Evolutionary conservation across 371 early-diverging fungal genomes (phyloP).

Genomic region (Mucor saturninus): DNA sequence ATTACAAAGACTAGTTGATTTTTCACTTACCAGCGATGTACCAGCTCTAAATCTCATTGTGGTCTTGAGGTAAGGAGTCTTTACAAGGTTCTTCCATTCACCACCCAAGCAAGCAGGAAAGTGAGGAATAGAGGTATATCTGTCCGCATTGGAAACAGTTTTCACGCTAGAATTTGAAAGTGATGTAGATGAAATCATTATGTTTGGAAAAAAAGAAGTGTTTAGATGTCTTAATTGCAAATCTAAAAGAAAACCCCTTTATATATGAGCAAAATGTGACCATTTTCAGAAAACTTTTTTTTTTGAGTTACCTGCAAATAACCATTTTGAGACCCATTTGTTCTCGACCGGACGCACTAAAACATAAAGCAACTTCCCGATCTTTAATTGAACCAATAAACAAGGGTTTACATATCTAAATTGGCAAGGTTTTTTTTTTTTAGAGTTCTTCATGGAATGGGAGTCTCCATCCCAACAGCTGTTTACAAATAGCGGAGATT

Average conservation of each 20-base stretch:
- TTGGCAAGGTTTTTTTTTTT: too few species aligned
- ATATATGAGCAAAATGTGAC: conserved; percentile 3
- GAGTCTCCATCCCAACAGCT: too few species aligned
- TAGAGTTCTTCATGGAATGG: too few species aligned
- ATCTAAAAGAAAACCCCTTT: background rate
- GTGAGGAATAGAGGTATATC: conserved; percentile 37
- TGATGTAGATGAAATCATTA: conserved; percentile 25
- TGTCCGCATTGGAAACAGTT: background rate
- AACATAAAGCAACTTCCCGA: background rate
- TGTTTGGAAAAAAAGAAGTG: background rate
- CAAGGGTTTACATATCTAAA: too few species aligned
- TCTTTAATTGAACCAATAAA: background rate
- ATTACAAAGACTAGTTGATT: background rate
- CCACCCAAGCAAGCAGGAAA: conserved; percentile 41
- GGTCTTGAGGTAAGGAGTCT: conserved; percentile 32
- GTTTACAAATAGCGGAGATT: too few species aligned
- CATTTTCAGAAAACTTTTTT: conserved; percentile 1
- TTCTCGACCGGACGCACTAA: background rate
- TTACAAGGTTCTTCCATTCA: conserved; percentile 35
- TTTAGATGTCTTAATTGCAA: background rate
- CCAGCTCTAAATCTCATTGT: conserved; percentile 37
- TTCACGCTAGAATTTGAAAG: conserved; percentile 13
- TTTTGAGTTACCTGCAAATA: background rate
- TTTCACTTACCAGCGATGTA: conserved; percentile 29
- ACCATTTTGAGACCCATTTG: background rate